phyloP scores from a whole-genome alignment of 139 green algal genomes.

The Choricystis sp. region DNA sequence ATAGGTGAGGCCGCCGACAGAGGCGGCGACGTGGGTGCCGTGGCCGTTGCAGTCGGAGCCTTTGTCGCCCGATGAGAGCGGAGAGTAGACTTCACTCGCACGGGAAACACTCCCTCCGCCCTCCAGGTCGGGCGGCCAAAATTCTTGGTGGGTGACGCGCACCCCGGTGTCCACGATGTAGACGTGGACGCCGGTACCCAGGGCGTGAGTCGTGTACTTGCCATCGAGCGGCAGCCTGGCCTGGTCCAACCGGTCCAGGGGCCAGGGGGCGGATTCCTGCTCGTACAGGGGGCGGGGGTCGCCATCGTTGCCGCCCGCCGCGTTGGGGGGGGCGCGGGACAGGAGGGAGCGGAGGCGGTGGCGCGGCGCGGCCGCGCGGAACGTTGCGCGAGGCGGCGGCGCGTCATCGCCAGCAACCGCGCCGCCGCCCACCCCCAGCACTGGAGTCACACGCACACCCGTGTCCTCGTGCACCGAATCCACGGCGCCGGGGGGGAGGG shows the following conservation, averaged over 20 bases:
- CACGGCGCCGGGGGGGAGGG: neutral
- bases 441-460: neutral
- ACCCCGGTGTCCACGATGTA: slow-evolving; percentile 64
- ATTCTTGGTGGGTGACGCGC: slow-evolving; percentile 26
- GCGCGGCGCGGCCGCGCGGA: no score
- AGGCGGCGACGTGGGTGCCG: slow-evolving; percentile 46
- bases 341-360: neutral
- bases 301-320: no score
- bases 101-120: neutral
- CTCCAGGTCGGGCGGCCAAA: slow-evolving; percentile 4
- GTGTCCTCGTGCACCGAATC: neutral
- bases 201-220: slow-evolving; percentile 24
- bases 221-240: slow-evolving; percentile 33
- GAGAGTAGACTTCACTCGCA: slow-evolving; percentile 2
- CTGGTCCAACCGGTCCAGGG: slow-evolving; percentile 53
- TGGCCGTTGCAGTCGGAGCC: slow-evolving; percentile 51
- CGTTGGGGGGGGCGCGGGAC: neutral
- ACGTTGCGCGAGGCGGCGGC: neutral
- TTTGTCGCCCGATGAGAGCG: neutral
- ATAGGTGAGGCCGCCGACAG: slow-evolving; percentile 34
- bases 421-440: neutral
- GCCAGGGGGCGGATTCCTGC: slow-evolving; percentile 22
- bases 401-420: no score
- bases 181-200: slow-evolving; percentile 37
- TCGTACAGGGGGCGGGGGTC: neutral